Evolutionary conservation across 1,284 basidiomycete species (phyloP), one percentile per base, ranked within the genome.

Genomic region (Apiotrichum porosum): DNA sequence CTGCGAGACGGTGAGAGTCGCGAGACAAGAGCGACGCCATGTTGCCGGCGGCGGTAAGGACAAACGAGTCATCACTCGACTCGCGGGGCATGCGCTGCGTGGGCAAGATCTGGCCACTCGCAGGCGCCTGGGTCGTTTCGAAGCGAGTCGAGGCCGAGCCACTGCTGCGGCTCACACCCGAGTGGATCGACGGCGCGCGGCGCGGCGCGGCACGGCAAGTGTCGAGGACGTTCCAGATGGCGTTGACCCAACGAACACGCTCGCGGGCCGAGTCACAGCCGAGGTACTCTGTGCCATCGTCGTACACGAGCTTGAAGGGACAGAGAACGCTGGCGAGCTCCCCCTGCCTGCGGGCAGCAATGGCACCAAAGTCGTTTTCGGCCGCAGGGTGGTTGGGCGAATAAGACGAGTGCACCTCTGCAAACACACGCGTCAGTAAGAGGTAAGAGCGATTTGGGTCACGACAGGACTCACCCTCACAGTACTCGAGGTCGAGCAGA

Each of bases 271-370:
- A 89, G 62, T 90, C 88, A 18, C 86, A 83, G 1, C 83, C 89
- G 12, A 93, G 66, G 12, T 88, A 75, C 67, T 93, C 90, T 1
- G 88, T 82, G 3, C 89, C 89, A 67, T 93, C 90, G 17, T 80
- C 79, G 63, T 93, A 93, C 28, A 89, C 68, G 9, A 93, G 79
- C 63, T 90, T 87, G 74, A 93, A 92, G 0, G 89, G 89, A 46
- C 87, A 88, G 8, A 93, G 67, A 47, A 81, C 78, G 54, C 88
- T 83, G 67, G 84, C 78, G 44, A 81, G 60, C 4, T 80, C 66
- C 15, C 76, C 77, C 60, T 83, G 86, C 49, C 78, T 68, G 42
- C 77, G 77, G 2, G 88, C 89, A 6, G 88, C 86, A 22, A 84
- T 76, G 4, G 86, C 87, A 0, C 89, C 88, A 4, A 92, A 82